Base-by-base conservation (phyloP, 2,329 filamentous ascomycete genomes). In the Fusarium sp. region DNA sequence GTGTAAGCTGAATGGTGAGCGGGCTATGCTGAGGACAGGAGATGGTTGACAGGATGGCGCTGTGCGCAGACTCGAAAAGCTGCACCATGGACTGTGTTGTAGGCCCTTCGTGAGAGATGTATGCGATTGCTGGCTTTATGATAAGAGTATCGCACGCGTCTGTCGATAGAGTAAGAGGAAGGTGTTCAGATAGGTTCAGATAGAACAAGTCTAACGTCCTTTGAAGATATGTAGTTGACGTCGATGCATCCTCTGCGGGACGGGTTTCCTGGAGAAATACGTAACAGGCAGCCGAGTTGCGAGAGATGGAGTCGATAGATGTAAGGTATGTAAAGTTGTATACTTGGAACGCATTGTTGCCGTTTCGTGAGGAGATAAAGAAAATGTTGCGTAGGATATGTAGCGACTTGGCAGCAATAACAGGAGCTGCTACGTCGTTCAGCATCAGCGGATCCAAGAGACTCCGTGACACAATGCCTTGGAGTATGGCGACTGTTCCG, bases 11-110 rank as follows among this genome's bases (percentile, higher is more conserved):
- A 9, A 90, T 87, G 15, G 93, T 91, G 23, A 97, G 82, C 15
- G 88, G 81, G 16, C 91, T 89, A 73, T 94, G 95, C 68, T 93
- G 90, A 1, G 94, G 93, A 54, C 93, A 92, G 0, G 93, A 93
- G 47, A 97, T 89, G 5, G 94, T 90, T 2, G 95, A 90, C 7
- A 98, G 88, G 70, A 94, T 88, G 43, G 95, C 89, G 70, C 92
- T 93, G 81, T 98, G 95, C 0, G 94, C 94, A 1, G 95, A 90
- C 80, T 98, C 95, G 74, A 97, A 97, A n/a, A 97, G 81, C 57
- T 87, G 83, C 18, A 85, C 78, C 73, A 86, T 85, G 1, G 82
- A 82, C 6, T 83, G 80, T 4, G 85, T 82, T 52, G 83, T 80
- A 2, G 81, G 78, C 0, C 81, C 82, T 6, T 80, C 74, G 44